phyloP scores from a whole-genome alignment of 1,284 basidiomycete genomes.

The Pterulicium gracile region DNA sequence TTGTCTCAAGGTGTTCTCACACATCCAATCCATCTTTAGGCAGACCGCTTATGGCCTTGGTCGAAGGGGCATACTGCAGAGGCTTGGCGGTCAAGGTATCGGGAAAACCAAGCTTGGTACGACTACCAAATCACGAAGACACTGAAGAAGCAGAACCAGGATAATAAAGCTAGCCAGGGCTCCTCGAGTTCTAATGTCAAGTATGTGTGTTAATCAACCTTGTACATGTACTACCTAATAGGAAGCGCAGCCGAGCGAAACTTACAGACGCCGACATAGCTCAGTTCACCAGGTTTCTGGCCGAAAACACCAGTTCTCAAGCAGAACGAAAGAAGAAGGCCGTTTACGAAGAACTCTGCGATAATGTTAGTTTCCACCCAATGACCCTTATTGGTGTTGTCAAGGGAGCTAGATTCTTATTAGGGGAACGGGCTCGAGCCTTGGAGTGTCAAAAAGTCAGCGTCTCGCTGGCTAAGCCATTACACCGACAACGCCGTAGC shows the following conservation, averaged over 20 bases:
- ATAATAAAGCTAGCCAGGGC: not conserved
- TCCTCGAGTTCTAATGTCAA: not conserved
- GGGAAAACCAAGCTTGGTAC: not conserved
- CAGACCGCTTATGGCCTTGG: not conserved
- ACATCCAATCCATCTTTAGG: not conserved
- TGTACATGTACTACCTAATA: not conserved
- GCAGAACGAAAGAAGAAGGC: not conserved
- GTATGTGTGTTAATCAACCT: too few species aligned
- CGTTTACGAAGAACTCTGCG: not conserved
- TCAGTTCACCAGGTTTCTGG: not conserved
- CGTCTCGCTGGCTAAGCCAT: not conserved
- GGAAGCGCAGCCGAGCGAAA: not conserved
- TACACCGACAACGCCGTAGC: not conserved
- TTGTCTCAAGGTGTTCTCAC: not conserved
- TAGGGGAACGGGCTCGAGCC: not conserved
- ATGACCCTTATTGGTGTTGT: not conserved
- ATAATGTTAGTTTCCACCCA: not conserved
- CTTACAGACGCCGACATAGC: not conserved
- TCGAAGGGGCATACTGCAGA: not conserved
- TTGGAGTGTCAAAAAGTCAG: not conserved
- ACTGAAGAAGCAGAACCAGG: too few species aligned
- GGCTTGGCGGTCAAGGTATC: not conserved
- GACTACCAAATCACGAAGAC: not conserved
- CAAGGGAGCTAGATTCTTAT: not conserved
- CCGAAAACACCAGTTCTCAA: not conserved